Evolutionary conservation across 75 land plant genomes (phyloP), one percentile per base, ranked within the genome.

Genomic region (Azolla pinnata): DNA sequence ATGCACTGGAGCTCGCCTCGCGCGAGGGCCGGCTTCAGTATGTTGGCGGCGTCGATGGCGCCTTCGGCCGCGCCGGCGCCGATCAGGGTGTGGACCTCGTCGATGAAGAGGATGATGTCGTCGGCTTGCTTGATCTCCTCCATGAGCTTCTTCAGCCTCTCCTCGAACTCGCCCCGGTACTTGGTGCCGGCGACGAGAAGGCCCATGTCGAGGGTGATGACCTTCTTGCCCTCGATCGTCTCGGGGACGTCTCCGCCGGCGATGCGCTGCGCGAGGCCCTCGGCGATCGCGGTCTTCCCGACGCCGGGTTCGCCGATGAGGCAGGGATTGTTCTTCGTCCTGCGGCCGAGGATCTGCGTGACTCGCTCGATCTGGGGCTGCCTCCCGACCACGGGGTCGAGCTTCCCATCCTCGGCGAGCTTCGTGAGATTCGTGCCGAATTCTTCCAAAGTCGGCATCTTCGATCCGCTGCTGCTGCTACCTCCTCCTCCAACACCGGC

Each of bases 371-470:
- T 82, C 46, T 85, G 73, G 0, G 71, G 48, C 20, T 77, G 65
- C 46, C 86, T 67, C 26, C 83, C 86, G 56, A 86, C 78, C 24
- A 86, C 79, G n/a, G 90, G 90, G 61, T 83, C 90, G 1, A 83
- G 71, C 44, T 83, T 79, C 2, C 85, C 87, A 68, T 92, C 97
- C 48, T 88, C 95, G 5, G 97, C 97, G 25, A 85, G 60, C 66
- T 88, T 88, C 21, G 97, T 92, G 44, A 92, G 65, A 73, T 92
- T 88, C 16, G 97, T 88, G 8, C 97, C 97, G 72, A 84, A 92
- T 67, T 92, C 97, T 65, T 92, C 97, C 56, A 92, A 68, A n/a
- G 95, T 92, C 20, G 97, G 97, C 95, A 85, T 92, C 75, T 92
- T 92, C 53, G 77, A 72, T 59, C 69, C 72, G 59, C 74, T 81